Percentiles rank a stretch among this genome's conserved stretches.
Conservation (phyloP, 495 filamentous ascomycete genomes). For the Annulohypoxylon maeteangense region DNA sequence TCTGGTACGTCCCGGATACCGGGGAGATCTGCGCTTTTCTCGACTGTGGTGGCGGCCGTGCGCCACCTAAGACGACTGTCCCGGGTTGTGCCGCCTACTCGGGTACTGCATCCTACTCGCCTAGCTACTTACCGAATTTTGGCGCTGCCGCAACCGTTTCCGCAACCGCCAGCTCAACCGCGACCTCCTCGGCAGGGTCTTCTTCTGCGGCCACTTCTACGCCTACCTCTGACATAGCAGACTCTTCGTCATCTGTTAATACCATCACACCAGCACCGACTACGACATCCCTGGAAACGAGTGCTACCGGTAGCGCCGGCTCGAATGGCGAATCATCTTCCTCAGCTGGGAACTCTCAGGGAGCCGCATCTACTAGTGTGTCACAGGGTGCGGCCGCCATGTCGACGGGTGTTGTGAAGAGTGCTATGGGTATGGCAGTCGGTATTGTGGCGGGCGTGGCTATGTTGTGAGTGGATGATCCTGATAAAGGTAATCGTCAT, state of each 20-base stretch:
- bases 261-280: constrained; percentile 30
- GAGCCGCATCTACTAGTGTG: constrained; percentile 22
- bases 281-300: constrained; percentile 3
- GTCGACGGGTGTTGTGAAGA: constrained; percentile 37
- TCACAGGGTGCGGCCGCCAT: constrained; percentile 33
- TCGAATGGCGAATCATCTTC: constrained; percentile 25
- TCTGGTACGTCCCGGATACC: constrained; percentile 63
- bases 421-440: constrained; percentile 35
- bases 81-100: constrained; percentile 67
- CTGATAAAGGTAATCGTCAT: neutral
- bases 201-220: neutral
- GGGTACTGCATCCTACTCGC: constrained; percentile 65
- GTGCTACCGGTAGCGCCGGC: neutral
- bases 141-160: constrained; percentile 18
- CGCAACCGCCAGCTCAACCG: constrained; percentile 34
- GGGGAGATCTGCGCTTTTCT: constrained; percentile 70
- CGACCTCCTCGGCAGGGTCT: neutral
- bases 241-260: neutral
- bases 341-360: constrained; percentile 18
- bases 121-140: constrained; percentile 59
- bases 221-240: neutral
- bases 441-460: constrained; percentile 40
- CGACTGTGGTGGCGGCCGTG: constrained; percentile 73
- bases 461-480: constrained; percentile 26
- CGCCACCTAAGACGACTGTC: constrained; percentile 67